These are phyloP conservation scores for Piper betle DNA, from an alignment of 164 flowering plant species.

Conservation along the genomic window DNA sequence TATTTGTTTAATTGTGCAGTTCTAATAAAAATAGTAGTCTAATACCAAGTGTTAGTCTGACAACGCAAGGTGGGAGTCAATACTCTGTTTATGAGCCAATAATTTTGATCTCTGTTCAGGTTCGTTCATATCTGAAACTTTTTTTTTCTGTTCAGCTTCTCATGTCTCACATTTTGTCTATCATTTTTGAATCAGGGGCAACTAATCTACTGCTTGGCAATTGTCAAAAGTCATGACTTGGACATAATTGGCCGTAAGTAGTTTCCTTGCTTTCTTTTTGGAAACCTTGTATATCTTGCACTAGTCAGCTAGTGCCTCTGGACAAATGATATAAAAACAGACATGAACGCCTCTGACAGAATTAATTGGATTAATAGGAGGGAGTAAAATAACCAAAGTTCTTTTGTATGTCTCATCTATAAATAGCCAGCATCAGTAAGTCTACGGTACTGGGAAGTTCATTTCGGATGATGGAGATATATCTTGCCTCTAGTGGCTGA, in stretches of 20 bases:
- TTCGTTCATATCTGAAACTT: constrained; percentile 7
- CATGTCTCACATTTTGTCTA: constrained; percentile 2
- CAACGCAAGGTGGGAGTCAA: constrained; percentile 24
- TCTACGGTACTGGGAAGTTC: no score
- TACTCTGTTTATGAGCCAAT: constrained; percentile 15
- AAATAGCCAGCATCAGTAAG: no score
- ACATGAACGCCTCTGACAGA: neutral
- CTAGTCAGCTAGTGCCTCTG: neutral
- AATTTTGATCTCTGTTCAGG: constrained; percentile 19
- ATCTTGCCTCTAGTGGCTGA: no score
- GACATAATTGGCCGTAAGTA: constrained; percentile 88
- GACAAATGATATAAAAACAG: neutral
- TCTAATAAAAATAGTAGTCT: constrained; percentile 5
- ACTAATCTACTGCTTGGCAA: constrained; percentile 42
- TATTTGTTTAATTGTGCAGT: constrained; percentile 24
- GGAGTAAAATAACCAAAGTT: neutral
- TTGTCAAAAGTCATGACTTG: constrained; percentile 51
- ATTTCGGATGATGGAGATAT: no score
- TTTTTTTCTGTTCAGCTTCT: neutral
- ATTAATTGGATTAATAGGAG: neutral
- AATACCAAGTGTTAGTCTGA: constrained; percentile 17
- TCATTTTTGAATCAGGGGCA: constrained; percentile 20
- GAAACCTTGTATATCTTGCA: neutral
- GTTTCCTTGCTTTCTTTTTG: no score
- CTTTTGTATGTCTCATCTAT: neutral